Conservation (phyloP, 768 basidiomycete species). For the Mycena filopes region DNA sequence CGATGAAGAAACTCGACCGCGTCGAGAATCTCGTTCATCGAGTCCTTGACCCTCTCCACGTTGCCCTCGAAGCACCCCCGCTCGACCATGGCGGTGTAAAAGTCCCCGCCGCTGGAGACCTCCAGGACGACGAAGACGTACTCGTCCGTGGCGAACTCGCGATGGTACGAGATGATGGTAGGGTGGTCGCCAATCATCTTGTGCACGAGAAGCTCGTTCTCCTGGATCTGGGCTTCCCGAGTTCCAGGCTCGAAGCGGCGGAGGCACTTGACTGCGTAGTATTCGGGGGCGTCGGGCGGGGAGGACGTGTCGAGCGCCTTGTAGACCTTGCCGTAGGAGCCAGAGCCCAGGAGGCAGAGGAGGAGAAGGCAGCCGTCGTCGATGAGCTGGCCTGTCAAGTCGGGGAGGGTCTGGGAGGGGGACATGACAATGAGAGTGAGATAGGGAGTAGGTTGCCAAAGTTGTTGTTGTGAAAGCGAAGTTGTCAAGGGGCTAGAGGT, state of each 20-base stretch:
- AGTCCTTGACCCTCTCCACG: conserved; percentile 57
- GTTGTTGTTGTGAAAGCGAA: background rate
- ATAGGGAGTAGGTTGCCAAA: background rate
- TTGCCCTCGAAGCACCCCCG: conserved; percentile 51
- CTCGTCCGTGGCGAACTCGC: conserved; percentile 58
- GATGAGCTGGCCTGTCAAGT: conserved; percentile 40
- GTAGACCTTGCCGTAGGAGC: conserved; percentile 36
- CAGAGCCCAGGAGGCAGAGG: conserved; percentile 53
- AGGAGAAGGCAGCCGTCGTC: conserved; percentile 57
- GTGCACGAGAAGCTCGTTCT: conserved; percentile 58
- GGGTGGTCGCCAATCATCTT: conserved; percentile 40
- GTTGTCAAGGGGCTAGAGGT: conserved; percentile 8
- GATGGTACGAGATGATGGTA: conserved; percentile 59
- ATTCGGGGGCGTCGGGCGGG: conserved; percentile 3
- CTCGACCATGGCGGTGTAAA: conserved; percentile 60
- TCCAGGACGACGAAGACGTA: conserved; percentile 60
- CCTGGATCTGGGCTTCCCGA: conserved; percentile 54
- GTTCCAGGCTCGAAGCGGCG: conserved; percentile 51
- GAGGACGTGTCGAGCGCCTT: conserved; percentile 32
- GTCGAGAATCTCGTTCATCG: conserved; percentile 65
- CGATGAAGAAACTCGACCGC: conserved; percentile 65
- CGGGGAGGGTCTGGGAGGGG: conserved; percentile 13
- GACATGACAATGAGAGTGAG: conserved; percentile 4
- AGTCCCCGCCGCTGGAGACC: conserved; percentile 50
- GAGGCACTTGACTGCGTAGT: conserved; percentile 64